phyloP scores from a whole-genome alignment of 129 eudicot species.

The Flaveria linearis region DNA sequence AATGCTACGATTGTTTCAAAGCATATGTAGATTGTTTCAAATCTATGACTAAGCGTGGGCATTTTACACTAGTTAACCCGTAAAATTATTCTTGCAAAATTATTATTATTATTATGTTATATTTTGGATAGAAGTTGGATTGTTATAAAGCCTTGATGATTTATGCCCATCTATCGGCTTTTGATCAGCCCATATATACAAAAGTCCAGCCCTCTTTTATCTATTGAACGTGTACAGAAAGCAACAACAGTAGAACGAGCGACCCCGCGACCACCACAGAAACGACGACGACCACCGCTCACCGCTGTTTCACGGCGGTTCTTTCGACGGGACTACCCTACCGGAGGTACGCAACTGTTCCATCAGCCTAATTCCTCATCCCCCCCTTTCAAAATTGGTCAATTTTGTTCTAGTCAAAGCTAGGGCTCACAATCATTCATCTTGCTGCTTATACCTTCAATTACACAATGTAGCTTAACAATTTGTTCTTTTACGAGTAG shows the following conservation, averaged over 20 bases:
- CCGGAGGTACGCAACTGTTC: constrained; percentile 9
- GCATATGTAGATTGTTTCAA: too few species aligned
- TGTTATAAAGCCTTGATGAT: too few species aligned
- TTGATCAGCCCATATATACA: neutral
- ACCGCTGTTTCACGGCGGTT: constrained; percentile 17
- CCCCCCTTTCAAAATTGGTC: constrained; percentile 5
- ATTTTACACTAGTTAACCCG: too few species aligned
- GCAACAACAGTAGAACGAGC: constrained; percentile 2
- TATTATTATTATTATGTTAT: too few species aligned
- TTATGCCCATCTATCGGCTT: too few species aligned
- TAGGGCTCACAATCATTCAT: constrained; percentile 35
- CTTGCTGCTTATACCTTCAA: neutral
- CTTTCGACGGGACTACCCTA: neutral
- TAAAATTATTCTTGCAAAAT: too few species aligned
- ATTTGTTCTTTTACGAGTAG: neutral
- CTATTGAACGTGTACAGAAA: constrained; percentile 25
- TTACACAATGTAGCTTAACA: constrained; percentile 23
- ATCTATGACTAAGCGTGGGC: too few species aligned
- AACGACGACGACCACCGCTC: constrained; percentile 30
- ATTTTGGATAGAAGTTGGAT: too few species aligned
- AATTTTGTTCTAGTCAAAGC: constrained; percentile 27
- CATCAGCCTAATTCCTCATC: constrained; percentile 6
- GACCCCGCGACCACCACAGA: constrained; percentile 5
- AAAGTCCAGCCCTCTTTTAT: constrained; percentile 16
- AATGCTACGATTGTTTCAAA: too few species aligned